Evolutionary conservation across 2,329 filamentous ascomycete species (phyloP).

Genomic region (Ophiocordyceps sinensis): DNA sequence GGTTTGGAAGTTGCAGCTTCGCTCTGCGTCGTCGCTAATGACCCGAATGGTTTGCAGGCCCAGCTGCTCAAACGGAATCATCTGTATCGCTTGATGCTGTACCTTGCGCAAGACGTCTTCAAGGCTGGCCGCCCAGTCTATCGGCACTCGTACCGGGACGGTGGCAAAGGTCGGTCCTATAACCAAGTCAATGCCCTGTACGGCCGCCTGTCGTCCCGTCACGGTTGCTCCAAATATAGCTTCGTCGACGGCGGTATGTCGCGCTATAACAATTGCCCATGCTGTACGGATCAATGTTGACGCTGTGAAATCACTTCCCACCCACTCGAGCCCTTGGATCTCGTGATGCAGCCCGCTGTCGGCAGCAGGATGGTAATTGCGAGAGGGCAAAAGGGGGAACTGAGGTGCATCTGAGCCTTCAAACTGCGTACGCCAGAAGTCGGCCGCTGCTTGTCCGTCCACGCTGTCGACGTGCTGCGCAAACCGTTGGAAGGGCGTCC

Average conservation of each 20-base stretch:
- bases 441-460: conserved; percentile 8
- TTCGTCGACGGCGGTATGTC: conserved; percentile 20
- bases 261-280: conserved; percentile 17
- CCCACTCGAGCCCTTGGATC: conserved; percentile 1
- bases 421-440: conserved; percentile 26
- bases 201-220: conserved; percentile 10
- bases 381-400: conserved; percentile 2
- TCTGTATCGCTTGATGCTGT: conserved; percentile 10
- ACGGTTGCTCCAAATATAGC: conserved; percentile 12
- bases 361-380: not conserved
- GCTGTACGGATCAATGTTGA: conserved; percentile 11
- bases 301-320: conserved; percentile 5
- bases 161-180: conserved; percentile 15
- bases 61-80: conserved; percentile 13
- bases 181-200: conserved; percentile 11
- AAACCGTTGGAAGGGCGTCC: conserved; percentile 20
- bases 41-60: conserved; percentile 14
- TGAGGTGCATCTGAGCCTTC: conserved; percentile 7
- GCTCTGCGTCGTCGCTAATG: conserved; percentile 1
- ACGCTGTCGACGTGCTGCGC: conserved; percentile 24
- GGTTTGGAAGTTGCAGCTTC: conserved; percentile 5
- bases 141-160: conserved; percentile 7
- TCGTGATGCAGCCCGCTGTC: not conserved
- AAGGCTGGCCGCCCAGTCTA: conserved; percentile 1
- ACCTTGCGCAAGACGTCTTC: conserved; percentile 2